Evolutionary conservation across 2,329 filamentous ascomycete genomes (phyloP).

Genomic region (Colletotrichum limetticola): DNA sequence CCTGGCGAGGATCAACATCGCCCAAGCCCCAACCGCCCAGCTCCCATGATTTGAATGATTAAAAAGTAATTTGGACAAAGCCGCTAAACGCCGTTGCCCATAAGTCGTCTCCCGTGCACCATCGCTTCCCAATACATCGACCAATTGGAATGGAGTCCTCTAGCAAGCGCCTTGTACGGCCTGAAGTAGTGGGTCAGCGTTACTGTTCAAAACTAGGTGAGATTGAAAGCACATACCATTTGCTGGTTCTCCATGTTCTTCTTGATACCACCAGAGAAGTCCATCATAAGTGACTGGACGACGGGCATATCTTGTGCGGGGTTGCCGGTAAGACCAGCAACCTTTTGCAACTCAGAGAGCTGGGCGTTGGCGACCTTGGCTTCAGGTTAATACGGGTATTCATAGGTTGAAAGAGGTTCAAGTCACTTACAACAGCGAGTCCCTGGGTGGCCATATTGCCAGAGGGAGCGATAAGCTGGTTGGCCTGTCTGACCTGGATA

Average conservation of each 20-base stretch:
- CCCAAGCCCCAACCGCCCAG: slow-evolving; percentile 3
- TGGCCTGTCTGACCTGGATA: slow-evolving; percentile 31
- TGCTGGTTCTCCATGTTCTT: slow-evolving; percentile 35
- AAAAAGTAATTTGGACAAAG: neutral
- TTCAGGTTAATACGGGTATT: neutral
- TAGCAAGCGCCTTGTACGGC: slow-evolving; percentile 23
- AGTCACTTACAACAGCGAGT: slow-evolving; percentile 22
- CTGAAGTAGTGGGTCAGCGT: neutral
- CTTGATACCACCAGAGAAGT: slow-evolving; percentile 34
- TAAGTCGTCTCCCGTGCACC: neutral
- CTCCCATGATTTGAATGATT: neutral
- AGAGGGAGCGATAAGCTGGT: slow-evolving; percentile 31
- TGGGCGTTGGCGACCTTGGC: slow-evolving; percentile 30
- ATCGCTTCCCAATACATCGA: slow-evolving; percentile 15
- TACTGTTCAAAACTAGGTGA: neutral
- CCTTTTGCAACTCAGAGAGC: slow-evolving; percentile 29
- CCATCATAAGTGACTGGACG: slow-evolving; percentile 22
- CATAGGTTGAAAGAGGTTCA: rapidly evolving
- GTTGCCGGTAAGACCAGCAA: slow-evolving; percentile 27
- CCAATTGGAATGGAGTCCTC: neutral
- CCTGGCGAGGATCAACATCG: slow-evolving; percentile 8
- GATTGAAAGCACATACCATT: slow-evolving; percentile 7
- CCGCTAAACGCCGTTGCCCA: slow-evolving; percentile 14
- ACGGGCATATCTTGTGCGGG: slow-evolving; percentile 26
- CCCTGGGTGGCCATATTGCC: slow-evolving; percentile 25